A percentile compares a stretch with the other conserved stretches of the same genome.
phyloP scores from a whole-genome alignment of 225 moss, liverwort and hornwort species.

The Sphagnum contortum region DNA sequence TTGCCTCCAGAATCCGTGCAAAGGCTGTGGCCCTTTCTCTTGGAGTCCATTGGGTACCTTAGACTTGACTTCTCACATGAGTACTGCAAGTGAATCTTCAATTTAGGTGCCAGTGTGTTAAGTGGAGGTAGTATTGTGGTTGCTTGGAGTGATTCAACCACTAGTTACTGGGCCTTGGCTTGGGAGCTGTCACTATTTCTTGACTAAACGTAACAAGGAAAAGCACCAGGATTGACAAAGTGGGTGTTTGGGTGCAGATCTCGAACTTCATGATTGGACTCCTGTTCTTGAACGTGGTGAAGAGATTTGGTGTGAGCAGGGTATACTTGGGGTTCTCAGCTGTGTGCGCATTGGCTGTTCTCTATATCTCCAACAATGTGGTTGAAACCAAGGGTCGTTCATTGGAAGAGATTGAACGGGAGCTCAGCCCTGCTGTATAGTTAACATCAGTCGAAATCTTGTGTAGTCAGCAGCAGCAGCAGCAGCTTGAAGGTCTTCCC shows the following conservation, averaged over 20 bases:
- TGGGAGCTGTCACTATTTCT: too few relatives aligned
- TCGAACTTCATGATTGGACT: constrained; percentile 72
- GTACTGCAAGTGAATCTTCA: background rate
- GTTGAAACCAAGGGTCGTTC: constrained; percentile 71
- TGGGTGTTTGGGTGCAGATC: constrained; percentile 23
- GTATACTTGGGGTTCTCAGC: constrained; percentile 53
- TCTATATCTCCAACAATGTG: constrained; percentile 50
- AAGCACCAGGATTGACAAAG: too few relatives aligned
- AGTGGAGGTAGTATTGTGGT: too few relatives aligned
- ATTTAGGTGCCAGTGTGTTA: background rate
- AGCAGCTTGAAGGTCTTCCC: too few relatives aligned
- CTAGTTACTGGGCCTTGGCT: too few relatives aligned
- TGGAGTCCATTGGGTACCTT: constrained; percentile 73
- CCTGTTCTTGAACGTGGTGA: constrained; percentile 53
- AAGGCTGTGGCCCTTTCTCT: constrained; percentile 81
- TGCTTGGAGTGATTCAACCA: too few relatives aligned
- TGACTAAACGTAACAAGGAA: too few relatives aligned
- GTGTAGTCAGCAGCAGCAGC: too few relatives aligned
- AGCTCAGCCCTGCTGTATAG: too few relatives aligned
- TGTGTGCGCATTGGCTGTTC: constrained; percentile 38
- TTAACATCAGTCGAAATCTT: too few relatives aligned
- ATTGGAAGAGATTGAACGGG: constrained; percentile 58
- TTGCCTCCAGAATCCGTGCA: constrained; percentile 59
- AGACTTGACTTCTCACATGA: too few relatives aligned
- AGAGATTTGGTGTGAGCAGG: constrained; percentile 46